These are phyloP conservation scores for Tinospora cordifolia DNA, from an alignment of 164 flowering plant genomes.

Conservation along the genomic window DNA sequence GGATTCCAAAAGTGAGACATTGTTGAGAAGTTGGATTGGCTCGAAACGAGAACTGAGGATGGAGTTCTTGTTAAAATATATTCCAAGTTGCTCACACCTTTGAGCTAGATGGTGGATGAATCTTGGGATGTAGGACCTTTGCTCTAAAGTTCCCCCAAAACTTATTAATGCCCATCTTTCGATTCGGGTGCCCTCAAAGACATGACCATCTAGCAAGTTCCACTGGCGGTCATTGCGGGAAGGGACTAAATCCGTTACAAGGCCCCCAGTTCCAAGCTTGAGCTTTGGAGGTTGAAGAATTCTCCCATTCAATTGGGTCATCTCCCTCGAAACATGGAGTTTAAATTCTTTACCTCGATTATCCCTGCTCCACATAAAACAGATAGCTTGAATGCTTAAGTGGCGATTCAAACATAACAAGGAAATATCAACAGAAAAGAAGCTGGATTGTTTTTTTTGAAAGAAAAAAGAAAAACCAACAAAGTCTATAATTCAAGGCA, in stretches of 20 bases:
- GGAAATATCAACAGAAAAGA: background rate
- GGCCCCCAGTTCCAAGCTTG: constrained; percentile 76
- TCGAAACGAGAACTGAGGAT: constrained; percentile 52
- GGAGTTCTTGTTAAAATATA: constrained; percentile 52
- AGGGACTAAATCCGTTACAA: constrained; percentile 59
- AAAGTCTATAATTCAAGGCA: background rate
- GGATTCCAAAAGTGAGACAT: constrained; percentile 55
- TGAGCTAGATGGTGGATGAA: constrained; percentile 63
- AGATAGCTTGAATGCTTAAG: background rate
- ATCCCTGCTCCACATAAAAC: constrained; percentile 41
- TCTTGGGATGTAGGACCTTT: constrained; percentile 48
- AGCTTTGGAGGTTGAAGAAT: constrained; percentile 84
- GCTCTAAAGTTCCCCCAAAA: constrained; percentile 77
- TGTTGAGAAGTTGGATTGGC: constrained; percentile 61
- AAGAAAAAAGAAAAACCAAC: background rate
- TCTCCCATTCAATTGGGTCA: constrained; percentile 78
- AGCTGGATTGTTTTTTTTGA: too few species aligned
- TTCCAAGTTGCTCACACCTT: constrained; percentile 75
- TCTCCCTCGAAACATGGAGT: constrained; percentile 62
- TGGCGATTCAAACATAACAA: background rate
- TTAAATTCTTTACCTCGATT: constrained; percentile 58
- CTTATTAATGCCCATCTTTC: constrained; percentile 81
- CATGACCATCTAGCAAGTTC: constrained; percentile 80
- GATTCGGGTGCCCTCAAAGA: constrained; percentile 67
- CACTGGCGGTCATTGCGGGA: constrained; percentile 74